phyloP scores from a whole-genome alignment of 257 asterid species.

The Capsicum pubescens region DNA sequence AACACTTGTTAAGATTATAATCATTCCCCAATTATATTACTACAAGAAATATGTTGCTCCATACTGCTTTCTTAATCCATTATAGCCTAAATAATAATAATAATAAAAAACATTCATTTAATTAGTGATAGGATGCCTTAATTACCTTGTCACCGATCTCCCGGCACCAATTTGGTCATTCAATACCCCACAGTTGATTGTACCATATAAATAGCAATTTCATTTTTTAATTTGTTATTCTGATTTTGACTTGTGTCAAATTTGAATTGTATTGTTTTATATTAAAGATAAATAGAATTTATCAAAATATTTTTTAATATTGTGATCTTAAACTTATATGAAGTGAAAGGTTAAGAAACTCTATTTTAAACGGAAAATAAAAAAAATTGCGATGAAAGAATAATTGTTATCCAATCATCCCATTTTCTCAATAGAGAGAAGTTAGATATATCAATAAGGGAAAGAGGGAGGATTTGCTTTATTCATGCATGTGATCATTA shows the following conservation, averaged over 20 bases:
- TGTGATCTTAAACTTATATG: too few relatives aligned
- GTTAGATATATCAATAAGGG: background rate
- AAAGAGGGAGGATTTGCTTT: background rate
- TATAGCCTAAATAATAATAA: too few relatives aligned
- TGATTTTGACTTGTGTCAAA: too few relatives aligned
- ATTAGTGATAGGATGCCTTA: background rate
- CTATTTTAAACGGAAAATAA: too few relatives aligned
- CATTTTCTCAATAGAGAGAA: background rate
- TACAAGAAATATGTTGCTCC: background rate
- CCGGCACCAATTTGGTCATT: background rate
- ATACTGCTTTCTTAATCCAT: background rate
- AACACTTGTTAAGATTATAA: background rate
- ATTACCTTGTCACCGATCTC: background rate
- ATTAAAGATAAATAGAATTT: too few relatives aligned
- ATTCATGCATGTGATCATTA: constrained; percentile 19
- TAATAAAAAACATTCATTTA: background rate
- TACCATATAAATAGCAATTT: background rate
- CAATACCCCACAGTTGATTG: background rate
- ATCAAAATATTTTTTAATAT: too few relatives aligned
- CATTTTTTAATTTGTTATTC: too few relatives aligned
- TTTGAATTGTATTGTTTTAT: too few relatives aligned
- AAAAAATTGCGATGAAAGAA: too few relatives aligned
- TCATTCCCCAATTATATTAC: background rate
- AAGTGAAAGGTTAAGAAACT: too few relatives aligned
- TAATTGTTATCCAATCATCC: background rate